phyloP scores from a whole-genome alignment of 2,329 filamentous ascomycete genomes.

The Hirsutella thompsonii region DNA sequence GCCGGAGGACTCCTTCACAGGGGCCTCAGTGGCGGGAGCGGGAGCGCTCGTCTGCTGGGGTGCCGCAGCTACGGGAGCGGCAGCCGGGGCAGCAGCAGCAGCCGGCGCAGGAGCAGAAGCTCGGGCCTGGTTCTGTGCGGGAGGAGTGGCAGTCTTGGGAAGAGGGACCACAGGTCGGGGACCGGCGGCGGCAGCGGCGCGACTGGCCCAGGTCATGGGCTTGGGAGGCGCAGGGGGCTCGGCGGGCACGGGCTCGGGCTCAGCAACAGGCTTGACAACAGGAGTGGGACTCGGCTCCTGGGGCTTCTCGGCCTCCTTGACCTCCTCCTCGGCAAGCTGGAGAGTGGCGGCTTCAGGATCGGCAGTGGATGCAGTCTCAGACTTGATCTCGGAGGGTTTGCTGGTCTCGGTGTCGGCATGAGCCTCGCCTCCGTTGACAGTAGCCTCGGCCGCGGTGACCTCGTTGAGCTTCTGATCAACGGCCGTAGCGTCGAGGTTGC shows the following conservation, averaged over 20 bases:
- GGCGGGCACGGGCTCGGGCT: conserved; percentile 35
- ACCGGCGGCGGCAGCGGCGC: conserved; percentile 44
- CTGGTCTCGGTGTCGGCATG: conserved; percentile 20
- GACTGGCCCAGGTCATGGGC: conserved; percentile 66
- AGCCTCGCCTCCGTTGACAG: conserved; percentile 17
- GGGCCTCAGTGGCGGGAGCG: conserved; percentile 23
- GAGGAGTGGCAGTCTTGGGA: conserved; percentile 43
- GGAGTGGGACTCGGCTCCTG: conserved; percentile 47
- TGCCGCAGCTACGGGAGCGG: conserved; percentile 24
- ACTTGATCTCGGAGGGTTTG: conserved; percentile 25
- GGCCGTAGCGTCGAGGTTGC: conserved; percentile 31
- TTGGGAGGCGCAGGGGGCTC: conserved; percentile 36
- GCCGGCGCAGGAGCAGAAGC: conserved; percentile 32
- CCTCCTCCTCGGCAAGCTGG: conserved; percentile 41
- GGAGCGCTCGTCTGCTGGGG: conserved; percentile 18
- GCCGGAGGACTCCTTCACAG: conserved; percentile 36
- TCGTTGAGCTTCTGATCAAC: conserved; percentile 71
- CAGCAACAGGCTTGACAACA: conserved; percentile 27
- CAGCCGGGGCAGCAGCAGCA: conserved; percentile 17
- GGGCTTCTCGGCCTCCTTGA: conserved; percentile 51
- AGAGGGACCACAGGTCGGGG: conserved; percentile 39
- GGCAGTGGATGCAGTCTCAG: conserved; percentile 19
- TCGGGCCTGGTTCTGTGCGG: conserved; percentile 34
- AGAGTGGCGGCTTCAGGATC: conserved; percentile 37
- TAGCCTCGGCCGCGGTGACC: conserved; percentile 24